Base-by-base conservation (phyloP, 31 red algal species). In the Bonnemaisonia californica region DNA sequence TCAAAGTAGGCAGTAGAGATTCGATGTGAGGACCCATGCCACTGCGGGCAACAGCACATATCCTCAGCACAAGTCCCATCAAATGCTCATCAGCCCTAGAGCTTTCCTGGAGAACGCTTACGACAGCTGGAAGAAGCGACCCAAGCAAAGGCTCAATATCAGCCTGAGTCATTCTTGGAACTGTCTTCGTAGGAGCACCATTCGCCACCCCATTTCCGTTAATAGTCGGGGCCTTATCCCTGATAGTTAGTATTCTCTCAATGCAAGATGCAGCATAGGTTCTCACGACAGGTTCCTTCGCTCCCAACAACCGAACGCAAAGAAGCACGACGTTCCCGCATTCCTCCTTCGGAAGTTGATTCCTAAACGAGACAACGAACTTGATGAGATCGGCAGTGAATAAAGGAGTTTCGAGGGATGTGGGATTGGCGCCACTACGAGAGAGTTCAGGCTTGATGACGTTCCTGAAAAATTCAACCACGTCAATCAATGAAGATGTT, bases 321-420 rank as follows among this genome's bases (percentile, higher is more conserved):
- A 80, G 54, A 19, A 54, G 27, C 18, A 84, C 47, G 18, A 89
- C 54, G 23, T 65, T 81, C 57, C 56, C 61, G 29, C 65, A 81
- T 12, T 74, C 73, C 31, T 82, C 74, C 24, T 63, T 63, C 9
- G 93, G 71, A 76, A 99, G 79, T 65, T 96, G 97, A 63, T 93
- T 91, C 27, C 97, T 61, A 81, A 99, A 99, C 2, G 91, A 73
- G 42, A 92, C 85, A 8, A 89, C 85, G 83, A 89, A 99, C 63
- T 99, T 99, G 77, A 99, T 66, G 19, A 92, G 84, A 80, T 99
- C 93, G 19, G 91, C 93, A 18, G 78, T 86, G 60, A 95, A 86
- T 31, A 99, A 88, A 19, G 97, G 92, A 19, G 77, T 93, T 24
- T 76, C 48, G n/a, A 86, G 39, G 21, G 36, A 28, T 8, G 64